Base-by-base conservation (phyloP, 306 rosid species). In the Ammopiptanthus mongolicus region DNA sequence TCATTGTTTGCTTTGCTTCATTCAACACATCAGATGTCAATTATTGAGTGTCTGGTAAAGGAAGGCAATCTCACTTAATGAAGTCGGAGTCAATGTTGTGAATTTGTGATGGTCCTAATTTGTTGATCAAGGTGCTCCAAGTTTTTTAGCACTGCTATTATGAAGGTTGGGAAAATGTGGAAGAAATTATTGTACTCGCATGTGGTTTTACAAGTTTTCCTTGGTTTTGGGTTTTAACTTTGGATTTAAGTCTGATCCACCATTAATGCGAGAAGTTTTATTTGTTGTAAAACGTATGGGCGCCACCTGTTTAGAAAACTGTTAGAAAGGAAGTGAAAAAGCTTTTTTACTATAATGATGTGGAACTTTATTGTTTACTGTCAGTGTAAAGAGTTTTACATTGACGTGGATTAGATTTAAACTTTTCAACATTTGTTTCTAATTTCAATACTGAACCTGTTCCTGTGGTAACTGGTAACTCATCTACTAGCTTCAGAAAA, bases 1-100 rank as follows among this genome's bases (percentile, higher is more conserved):
- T 74, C 57, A 14, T 74, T 53, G 36, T 74, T 78, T 78, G 42
- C 48, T 41, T 44, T 81, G 48, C 42, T 50, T 31, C 29, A n/a
- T 42, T 39, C 74, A 74, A 71, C 44, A 23, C 58, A 42, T 44
- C 50, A 61, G 52, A 22, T 82, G 68, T 75, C 34, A 13, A 42
- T 39, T 31, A 31, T 41, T 60, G 44, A 19, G 55, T 50, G 59
- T 42, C 12, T 61, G 29, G 34, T 41, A 41, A 51, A 18, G 42
- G 59, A 60, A 50, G 28, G 8, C 17, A 39, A 36, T 56, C 42
- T 60, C 36, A 31, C 25, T 50, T 21, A 28, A 58, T 50, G 25
- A 73, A 47, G 47, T 25, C 18, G 37, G 19, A 59, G 31, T 48
- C 5, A 18, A 57, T 23, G 64, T 51, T 50, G 72, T 53, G 60